Base-by-base conservation (phyloP, 371 early-diverging fungal genomes). In the Mucor irregularis region DNA sequence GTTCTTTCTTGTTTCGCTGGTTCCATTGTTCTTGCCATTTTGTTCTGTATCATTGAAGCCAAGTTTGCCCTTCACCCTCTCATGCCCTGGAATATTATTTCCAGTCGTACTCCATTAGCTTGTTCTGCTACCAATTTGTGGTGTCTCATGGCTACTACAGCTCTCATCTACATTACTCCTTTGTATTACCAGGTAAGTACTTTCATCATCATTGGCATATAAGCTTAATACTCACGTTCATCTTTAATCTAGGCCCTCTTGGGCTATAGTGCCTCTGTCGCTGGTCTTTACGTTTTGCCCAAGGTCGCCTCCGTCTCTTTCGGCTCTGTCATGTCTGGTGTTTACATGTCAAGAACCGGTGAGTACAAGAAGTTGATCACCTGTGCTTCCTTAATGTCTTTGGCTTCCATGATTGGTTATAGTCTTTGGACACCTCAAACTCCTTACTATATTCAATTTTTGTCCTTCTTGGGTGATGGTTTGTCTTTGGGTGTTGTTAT, bases 21-120 rank as follows among this genome's bases (percentile, higher is more conserved):
- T 14, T 75, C 77, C 8, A 46, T 71, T 22, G 63, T 66, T 2
- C 58, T 85, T 7, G 64, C 74, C 3, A 37, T 68, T 1, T 34
- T 74, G 14, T 89, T 89, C 50, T 56, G 78, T 29, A 2, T 79
- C 5, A 53, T 85, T 14, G 89, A 91, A 52, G 76, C 77, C 49
- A 78, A 76, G 53, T 53, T 80, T 51, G 88, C 82, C 0, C 49
- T 58, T 0, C 74, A 87, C 45, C 91, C 91, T 8, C 76, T 90
- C 25, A 54, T 89, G 33, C 84, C 86, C 0, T 68, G 62, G 64
- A 26, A 57, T 0, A 62, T 74, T 9, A 56, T 69, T 19, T 57
- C 62, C 1, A 43, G 53, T 9, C 69, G 58, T 8, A 70, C 68
- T 2, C 68, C 71, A 6, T 46, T 64, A 1, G 63, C 66, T 5